Percentiles rank a stretch among this genome's conserved stretches.
Conservation (phyloP, 805 yeast genomes). For the Phaffomyces antillensis region DNA sequence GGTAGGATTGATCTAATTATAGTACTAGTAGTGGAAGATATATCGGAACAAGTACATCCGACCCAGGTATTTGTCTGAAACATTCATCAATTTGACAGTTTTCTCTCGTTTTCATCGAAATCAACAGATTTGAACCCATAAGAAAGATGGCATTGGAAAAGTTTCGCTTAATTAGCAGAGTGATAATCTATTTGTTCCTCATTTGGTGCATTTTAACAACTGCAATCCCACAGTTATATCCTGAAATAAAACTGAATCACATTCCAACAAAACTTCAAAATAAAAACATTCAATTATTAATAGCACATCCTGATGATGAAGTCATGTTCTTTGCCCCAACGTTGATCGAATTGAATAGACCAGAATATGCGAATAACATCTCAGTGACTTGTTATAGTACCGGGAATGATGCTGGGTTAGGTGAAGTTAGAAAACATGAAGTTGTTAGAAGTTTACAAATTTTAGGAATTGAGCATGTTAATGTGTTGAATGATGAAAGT, state of each 20-base stretch:
- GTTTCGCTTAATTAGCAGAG: too few species aligned
- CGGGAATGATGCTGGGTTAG: constrained; percentile 75
- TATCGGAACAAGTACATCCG: too few species aligned
- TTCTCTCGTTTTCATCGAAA: too few species aligned
- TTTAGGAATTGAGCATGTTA: constrained; percentile 39
- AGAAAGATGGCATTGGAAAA: background rate
- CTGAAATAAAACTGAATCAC: background rate
- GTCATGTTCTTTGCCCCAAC: constrained; percentile 95
- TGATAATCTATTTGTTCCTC: background rate
- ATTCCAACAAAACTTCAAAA: constrained; percentile 2
- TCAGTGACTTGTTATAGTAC: constrained; percentile 63
- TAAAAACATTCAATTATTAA: constrained; percentile 40
- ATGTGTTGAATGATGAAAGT: constrained; percentile 40
- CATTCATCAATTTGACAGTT: too few species aligned
- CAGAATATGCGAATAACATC: constrained; percentile 42
- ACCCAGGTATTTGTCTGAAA: too few species aligned
- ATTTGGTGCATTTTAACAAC: background rate
- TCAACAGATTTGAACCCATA: too few species aligned
- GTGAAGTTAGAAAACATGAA: constrained; percentile 55
- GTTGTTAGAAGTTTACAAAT: constrained; percentile 45
- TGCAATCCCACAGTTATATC: background rate
- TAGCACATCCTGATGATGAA: constrained; percentile 98
- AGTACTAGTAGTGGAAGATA: too few species aligned
- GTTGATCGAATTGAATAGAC: constrained; percentile 42
- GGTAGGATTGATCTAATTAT: too few species aligned